Evolutionary conservation across 371 early-diverging fungal genomes (phyloP), one percentile per base, ranked within the genome.

Genomic region (Haplosporangium sp.): DNA sequence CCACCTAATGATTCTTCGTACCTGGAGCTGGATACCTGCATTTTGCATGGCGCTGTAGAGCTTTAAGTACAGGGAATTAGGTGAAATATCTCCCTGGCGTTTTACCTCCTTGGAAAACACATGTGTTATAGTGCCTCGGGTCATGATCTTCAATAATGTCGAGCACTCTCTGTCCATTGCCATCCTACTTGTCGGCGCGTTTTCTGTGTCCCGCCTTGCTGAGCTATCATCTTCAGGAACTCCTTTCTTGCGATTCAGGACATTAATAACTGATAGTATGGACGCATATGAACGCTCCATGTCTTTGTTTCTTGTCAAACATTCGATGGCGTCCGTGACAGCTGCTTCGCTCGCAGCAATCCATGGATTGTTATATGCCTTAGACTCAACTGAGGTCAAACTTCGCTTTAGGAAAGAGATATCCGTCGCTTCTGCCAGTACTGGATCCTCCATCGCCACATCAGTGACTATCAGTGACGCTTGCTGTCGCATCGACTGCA

Each of bases 261-360:
- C 73, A 5, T 60, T 64, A 53, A 73, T 56, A 14, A 69, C 66
- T 0, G 80, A 73, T 14, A 79, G 67, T 36, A 73, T 53, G 12
- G 66, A 65, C 5, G 73, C 80, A 41, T 79, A 79, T 3, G 80
- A 73, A 3, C 62, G 59, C 47, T 79, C 80, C 80, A 66, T 65
- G 38, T 79, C 80, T 51, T 66, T 61, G 52, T 73, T 73, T 18
- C 43, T 53, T 10, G 23, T 59, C 21, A 72, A 51, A 50, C 69
- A 69, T 14, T 79, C 62, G 1, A 72, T 18, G 1, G 73, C 69
- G 0, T 61, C 65, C 0, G 60, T 54, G 3, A 65, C 69, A 1
- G 68, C 79, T 18, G 58, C 54, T 43, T 68, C 73, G 37, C 59
- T 79, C 23, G 73, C 80, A 11, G 38, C 47, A 55, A 69, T 69